Base-by-base conservation (phyloP, 352 stramenopile genomes). In the Phytopythium cucurbitacearum region DNA sequence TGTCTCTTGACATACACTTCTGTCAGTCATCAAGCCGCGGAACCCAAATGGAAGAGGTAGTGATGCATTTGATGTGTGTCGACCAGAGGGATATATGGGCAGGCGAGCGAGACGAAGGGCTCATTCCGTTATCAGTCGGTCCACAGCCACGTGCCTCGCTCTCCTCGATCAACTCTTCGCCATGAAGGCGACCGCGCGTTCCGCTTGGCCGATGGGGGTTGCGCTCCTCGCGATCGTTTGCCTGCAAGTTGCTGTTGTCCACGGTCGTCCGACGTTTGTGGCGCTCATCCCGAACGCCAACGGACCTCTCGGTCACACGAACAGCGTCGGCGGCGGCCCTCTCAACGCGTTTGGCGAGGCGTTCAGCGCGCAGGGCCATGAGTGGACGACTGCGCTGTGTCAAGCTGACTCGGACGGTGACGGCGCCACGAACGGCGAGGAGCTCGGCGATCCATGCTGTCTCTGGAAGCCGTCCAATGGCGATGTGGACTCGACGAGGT, bases 391-490 rank as follows among this genome's bases (percentile, higher is more conserved):
- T 1, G 67, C 48, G 16, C 21, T 94, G 4, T 94, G 84, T 45
- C 61, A 88, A 42, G 44, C 48, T 0, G 84, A 94, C 50, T 85
- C 84, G 11, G 84, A 94, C 37, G 62, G 67, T 7, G 89, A 97
- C 49, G 87, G 88, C 2, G 70, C 75, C 3, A 95, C 81, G 3
- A 97, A 97, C 56, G 89, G 89, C 3, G 67, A 94, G 64, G 89
- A 97, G 54, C 68, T 97, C 0, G 88, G 85, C 8, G 89, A 97
- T 53, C 85, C 87, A 9, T 89, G 84, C 62, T 97, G 89, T 57
- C 56, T 57, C 7, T 97, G 85, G 85, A 62, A 55, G 6, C 8
- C 61, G 4, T 38, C 40, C 28, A 40, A 39, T 2, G 62, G 51
- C 16, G 50, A 51, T 33, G 48, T 51, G 15, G 3, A 35, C 8